These are phyloP conservation scores for Ballota nigra DNA, from an alignment of 257 asterid genomes.

Conservation along the genomic window DNA sequence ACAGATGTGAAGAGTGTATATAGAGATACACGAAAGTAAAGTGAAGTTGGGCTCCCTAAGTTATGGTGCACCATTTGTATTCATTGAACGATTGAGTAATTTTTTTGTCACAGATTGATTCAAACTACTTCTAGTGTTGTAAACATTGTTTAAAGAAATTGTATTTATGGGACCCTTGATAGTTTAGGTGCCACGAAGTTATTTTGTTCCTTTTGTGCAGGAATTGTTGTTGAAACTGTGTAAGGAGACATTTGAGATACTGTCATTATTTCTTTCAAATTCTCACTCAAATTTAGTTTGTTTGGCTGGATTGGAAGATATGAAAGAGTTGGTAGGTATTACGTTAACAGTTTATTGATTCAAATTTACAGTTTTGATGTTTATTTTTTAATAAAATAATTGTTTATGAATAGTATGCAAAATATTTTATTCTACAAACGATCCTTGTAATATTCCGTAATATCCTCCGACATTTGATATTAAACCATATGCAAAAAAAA, in stretches of 20 bases:
- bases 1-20: constrained; percentile 16
- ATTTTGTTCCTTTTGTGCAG: neutral
- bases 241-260: neutral
- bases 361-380: too few species aligned
- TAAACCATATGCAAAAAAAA: too few species aligned
- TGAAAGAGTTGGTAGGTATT: too few species aligned
- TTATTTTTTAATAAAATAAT: too few species aligned
- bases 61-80: constrained; percentile 15
- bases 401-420: too few species aligned
- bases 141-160: constrained; percentile 1
- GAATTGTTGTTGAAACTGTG: neutral
- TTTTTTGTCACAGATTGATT: constrained; percentile 16
- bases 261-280: neutral
- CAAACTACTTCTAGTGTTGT: neutral
- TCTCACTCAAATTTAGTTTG: neutral
- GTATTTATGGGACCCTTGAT: neutral
- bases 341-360: too few species aligned
- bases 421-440: too few species aligned
- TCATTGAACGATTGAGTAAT: constrained; percentile 3
- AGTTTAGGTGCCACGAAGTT: neutral
- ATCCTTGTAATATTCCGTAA: too few species aligned
- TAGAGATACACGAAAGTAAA: constrained; percentile 24
- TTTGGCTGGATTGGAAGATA: too few species aligned
- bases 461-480: too few species aligned
- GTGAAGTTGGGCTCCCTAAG: constrained; percentile 4